Percentiles rank a stretch among this genome's conserved stretches.
Evolutionary conservation across 2,329 filamentous ascomycete species (phyloP).

Genomic region (Leptographium galeiforme): DNA sequence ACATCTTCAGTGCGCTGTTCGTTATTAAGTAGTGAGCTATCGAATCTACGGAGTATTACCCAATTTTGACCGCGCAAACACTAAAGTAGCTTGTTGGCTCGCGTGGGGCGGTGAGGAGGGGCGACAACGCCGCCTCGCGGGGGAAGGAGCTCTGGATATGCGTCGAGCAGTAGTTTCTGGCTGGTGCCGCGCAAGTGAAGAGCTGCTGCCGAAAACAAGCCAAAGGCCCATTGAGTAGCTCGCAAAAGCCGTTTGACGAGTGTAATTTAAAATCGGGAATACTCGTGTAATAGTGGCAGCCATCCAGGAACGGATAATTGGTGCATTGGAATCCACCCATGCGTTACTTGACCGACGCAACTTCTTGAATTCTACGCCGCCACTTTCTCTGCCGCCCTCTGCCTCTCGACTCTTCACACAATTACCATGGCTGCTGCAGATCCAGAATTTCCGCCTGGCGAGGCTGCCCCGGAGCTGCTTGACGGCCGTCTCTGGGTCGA

Average conservation of each 20-base stretch:
- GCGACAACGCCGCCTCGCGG: background rate
- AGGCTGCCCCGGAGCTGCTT: slow-evolving; percentile 39
- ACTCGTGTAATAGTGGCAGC: background rate
- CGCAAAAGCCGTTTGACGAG: background rate
- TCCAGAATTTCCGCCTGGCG: slow-evolving; percentile 23
- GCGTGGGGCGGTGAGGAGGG: background rate
- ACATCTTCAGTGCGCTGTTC: background rate
- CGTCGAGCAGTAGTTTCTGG: too few species aligned
- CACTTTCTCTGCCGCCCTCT: background rate
- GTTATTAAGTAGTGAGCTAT: background rate
- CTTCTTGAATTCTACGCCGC: background rate
- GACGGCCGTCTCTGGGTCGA: slow-evolving; percentile 89
- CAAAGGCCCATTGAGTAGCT: too few species aligned
- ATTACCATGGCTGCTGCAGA: slow-evolving; percentile 7
- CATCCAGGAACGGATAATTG: background rate
- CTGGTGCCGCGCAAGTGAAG: too few species aligned
- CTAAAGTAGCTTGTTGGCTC: background rate
- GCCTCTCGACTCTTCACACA: background rate
- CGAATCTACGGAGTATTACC: background rate
- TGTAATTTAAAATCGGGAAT: background rate
- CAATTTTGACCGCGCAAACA: background rate
- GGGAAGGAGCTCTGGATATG: background rate
- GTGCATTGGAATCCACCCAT: background rate
- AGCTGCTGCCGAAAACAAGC: too few species aligned
- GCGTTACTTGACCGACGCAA: background rate